Conservation (phyloP, 2,329 filamentous ascomycete species). For the Didymellaceae sp. region DNA sequence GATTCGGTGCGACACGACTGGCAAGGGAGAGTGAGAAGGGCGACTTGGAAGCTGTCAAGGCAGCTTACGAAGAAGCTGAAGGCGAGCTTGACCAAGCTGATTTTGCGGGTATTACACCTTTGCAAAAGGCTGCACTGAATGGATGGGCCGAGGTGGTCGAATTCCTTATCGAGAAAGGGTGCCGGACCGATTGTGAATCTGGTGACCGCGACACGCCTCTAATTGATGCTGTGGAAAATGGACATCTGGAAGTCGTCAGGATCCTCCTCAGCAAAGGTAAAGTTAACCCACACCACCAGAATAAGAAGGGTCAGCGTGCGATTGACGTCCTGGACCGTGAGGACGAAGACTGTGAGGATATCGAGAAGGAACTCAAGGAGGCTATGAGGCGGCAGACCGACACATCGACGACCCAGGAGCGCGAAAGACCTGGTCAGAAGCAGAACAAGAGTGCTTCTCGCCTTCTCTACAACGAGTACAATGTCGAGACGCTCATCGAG, state of each 20-base stretch:
- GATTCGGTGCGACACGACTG: conserved; percentile 87
- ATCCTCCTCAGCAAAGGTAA: conserved; percentile 78
- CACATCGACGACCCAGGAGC: conserved; percentile 59
- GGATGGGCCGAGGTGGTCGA: conserved; percentile 87
- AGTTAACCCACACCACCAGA: conserved; percentile 89
- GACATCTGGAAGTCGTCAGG: conserved; percentile 85
- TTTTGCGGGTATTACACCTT: conserved; percentile 93
- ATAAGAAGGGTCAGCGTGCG: conserved; percentile 91
- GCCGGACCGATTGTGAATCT: conserved; percentile 79
- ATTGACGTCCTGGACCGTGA: conserved; percentile 81
- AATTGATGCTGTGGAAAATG: conserved; percentile 95
- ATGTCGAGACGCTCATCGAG: conserved; percentile 56
- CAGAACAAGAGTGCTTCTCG: conserved; percentile 49
- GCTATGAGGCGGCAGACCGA: conserved; percentile 57
- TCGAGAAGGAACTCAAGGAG: conserved; percentile 73
- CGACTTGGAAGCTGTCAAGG: conserved; percentile 79
- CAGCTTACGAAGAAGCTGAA: conserved; percentile 76
- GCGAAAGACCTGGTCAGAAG: conserved; percentile 29
- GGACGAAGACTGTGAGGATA: conserved; percentile 78
- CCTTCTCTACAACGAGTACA: conserved; percentile 58
- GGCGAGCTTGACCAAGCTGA: conserved; percentile 90
- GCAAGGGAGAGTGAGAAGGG: conserved; percentile 89
- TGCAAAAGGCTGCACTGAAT: conserved; percentile 90
- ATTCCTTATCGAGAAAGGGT: conserved; percentile 83
- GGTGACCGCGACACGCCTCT: conserved; percentile 85